Evolutionary conservation across 495 filamentous ascomycete genomes (phyloP), one percentile per base, ranked within the genome.

Genomic region (Podospora sp.): DNA sequence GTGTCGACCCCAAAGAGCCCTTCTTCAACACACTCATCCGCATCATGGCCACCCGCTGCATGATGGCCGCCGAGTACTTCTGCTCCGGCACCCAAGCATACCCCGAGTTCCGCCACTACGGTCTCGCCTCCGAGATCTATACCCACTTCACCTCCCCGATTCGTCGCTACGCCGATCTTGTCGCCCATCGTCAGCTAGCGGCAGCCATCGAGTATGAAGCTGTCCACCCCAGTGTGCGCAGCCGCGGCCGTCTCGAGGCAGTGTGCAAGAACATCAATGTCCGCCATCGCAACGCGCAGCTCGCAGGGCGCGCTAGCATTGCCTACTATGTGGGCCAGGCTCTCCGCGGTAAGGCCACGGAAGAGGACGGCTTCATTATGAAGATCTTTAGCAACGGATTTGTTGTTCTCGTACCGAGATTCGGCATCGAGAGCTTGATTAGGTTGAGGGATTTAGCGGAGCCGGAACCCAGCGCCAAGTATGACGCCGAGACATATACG

Each of bases 21-120:
- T 99, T 97, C 85, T 97, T 98, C 85, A 99, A 99, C 84, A 98
- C 94, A 22, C 88, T 99, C 14, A 86, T 98, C 73, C 92, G 95
- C 69, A 97, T 99, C 80, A 87, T 99, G 79, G 95, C 95, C 9
- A 99, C 96, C 12, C 89, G 95, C 29, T 99, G 95, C 87, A 98
- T 99, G 96, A 96, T 96, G 82, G 94, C 93, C 35, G 95, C 95
- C 65, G 96, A 98, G 78, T 99, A 99, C 82, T 98, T 98, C 81
- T 93, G 91, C 79, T 88, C 93, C 0, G 95, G 95, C 67, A 93
- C 93, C 1, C 92, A 97, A 74, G 87, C 93, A 0, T 93, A 94
- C 75, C 88, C 92, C 0, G 95, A 98, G 69, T 99, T 96, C 86
- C 87, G 93, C 35, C 95, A 99, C 77, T 99, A 99, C 78, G 96